Evolutionary conservation across 768 basidiomycete species (phyloP).

Genomic region (Xerocomellus chrysenteron): DNA sequence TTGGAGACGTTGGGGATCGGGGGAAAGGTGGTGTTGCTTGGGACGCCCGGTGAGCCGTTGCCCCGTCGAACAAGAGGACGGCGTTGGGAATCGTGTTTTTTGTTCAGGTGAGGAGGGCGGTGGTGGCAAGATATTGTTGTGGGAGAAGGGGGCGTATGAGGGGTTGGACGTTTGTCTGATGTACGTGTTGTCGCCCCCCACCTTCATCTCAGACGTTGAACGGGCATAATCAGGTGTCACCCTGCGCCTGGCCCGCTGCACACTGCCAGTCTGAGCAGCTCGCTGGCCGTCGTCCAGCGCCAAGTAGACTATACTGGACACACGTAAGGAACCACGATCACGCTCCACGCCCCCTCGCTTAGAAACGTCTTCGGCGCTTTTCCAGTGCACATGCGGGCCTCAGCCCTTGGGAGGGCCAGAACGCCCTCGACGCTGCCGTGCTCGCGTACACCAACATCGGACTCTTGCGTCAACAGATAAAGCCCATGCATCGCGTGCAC

Average conservation of each 20-base stretch:
- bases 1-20: constrained; percentile 59
- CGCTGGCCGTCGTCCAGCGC: constrained; percentile 60
- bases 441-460: constrained; percentile 79
- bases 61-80: too few species aligned
- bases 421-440: constrained; percentile 83
- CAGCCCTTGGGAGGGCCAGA: constrained; percentile 85
- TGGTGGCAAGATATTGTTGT: constrained; percentile 64
- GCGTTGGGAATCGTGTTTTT: too few species aligned
- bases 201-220: not conserved
- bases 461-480: constrained; percentile 77
- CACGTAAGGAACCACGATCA: constrained; percentile 45
- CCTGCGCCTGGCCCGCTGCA: constrained; percentile 73
- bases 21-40: constrained; percentile 68
- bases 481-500: constrained; percentile 75
- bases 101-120: constrained; percentile 53
- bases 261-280: constrained; percentile 60
- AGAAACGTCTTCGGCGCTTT: not conserved
- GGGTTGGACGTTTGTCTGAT: constrained; percentile 76
- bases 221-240: constrained; percentile 56
- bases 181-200: constrained; percentile 35
- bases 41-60: constrained; percentile 80
- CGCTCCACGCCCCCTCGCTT: not conserved
- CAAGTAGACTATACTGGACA: constrained; percentile 69
- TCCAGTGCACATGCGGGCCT: constrained; percentile 72
- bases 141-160: constrained; percentile 70